Conservation (phyloP, 2,329 filamentous ascomycete genomes). For the Fusarium verrucosum region DNA sequence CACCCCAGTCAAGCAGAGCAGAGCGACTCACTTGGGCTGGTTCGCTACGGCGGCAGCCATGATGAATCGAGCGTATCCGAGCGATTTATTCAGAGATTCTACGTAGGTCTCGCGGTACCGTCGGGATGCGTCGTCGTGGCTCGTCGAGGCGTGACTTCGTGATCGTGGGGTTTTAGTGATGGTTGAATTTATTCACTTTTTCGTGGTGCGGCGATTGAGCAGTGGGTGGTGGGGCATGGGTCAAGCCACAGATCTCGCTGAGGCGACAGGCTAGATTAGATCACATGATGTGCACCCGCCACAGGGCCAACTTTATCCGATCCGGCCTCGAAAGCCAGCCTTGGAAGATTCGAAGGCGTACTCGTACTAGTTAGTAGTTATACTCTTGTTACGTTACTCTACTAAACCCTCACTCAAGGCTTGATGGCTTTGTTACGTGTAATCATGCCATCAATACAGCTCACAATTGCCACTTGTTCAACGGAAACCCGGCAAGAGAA, state of each 20-base stretch:
- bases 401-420: neutral
- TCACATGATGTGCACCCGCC: slow-evolving; percentile 46
- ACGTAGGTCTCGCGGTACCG: slow-evolving; percentile 26
- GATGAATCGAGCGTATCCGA: slow-evolving; percentile 42
- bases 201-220: slow-evolving; percentile 51
- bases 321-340: neutral
- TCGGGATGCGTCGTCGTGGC: slow-evolving; percentile 38
- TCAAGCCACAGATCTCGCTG: slow-evolving; percentile 43
- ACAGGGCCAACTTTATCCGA: slow-evolving; percentile 32
- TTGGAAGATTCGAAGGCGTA: neutral
- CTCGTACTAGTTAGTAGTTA: too few relatives aligned
- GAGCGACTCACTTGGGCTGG: slow-evolving; percentile 53
- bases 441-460: slow-evolving; percentile 10
- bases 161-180: slow-evolving; percentile 52
- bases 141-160: slow-evolving; percentile 41
- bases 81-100: slow-evolving; percentile 21
- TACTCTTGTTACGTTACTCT: slow-evolving; percentile 16
- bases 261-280: slow-evolving; percentile 3
- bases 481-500: slow-evolving; percentile 36
- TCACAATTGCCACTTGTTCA: slow-evolving; percentile 4
- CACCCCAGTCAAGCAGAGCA: slow-evolving; percentile 24
- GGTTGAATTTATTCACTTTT: slow-evolving; percentile 54
- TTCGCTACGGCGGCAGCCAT: slow-evolving; percentile 53
- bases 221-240: slow-evolving; percentile 49
- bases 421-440: neutral